Evolutionary conservation across 257 asterid genomes (phyloP).

Genomic region (Sherardia arvensis): DNA sequence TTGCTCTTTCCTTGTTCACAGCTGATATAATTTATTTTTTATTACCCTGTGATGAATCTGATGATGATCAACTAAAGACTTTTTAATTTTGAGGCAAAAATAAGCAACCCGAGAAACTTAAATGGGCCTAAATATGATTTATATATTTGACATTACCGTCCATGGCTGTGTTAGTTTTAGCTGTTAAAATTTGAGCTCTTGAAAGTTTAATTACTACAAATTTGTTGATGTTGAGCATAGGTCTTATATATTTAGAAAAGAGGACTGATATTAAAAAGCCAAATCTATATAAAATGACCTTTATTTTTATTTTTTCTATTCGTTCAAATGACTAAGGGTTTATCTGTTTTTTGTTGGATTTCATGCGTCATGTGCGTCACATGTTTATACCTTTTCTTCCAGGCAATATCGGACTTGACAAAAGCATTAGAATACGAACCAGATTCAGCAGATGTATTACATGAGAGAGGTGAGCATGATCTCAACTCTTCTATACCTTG

Average conservation of each 20-base stretch:
- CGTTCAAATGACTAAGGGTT: neutral
- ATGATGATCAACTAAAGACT: neutral
- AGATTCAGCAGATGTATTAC: slow-evolving; percentile 66
- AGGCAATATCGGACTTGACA: slow-evolving; percentile 95
- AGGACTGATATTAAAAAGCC: neutral
- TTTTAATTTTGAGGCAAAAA: neutral
- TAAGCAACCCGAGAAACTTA: neutral
- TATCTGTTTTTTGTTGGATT: neutral
- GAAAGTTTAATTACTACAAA: neutral
- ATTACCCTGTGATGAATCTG: neutral
- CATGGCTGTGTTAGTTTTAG: neutral
- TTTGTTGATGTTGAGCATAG: neutral
- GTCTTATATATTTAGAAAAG: neutral
- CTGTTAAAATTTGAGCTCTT: neutral
- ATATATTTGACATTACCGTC: neutral
- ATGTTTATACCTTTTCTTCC: slow-evolving; percentile 21
- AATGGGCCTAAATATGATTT: neutral
- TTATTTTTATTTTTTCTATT: neutral
- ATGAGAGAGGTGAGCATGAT: slow-evolving; percentile 72
- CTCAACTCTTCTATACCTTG: slow-evolving; percentile 6
- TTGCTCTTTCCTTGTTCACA: neutral
- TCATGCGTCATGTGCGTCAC: slow-evolving; percentile 4
- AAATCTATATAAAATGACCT: neutral
- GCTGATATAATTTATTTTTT: slow-evolving; percentile 4
- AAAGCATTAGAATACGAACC: slow-evolving; percentile 92